Percentiles rank a stretch among this genome's conserved stretches.
Evolutionary conservation across 2,329 filamentous ascomycete species (phyloP).

Genomic region (Aspergillus amoenus): DNA sequence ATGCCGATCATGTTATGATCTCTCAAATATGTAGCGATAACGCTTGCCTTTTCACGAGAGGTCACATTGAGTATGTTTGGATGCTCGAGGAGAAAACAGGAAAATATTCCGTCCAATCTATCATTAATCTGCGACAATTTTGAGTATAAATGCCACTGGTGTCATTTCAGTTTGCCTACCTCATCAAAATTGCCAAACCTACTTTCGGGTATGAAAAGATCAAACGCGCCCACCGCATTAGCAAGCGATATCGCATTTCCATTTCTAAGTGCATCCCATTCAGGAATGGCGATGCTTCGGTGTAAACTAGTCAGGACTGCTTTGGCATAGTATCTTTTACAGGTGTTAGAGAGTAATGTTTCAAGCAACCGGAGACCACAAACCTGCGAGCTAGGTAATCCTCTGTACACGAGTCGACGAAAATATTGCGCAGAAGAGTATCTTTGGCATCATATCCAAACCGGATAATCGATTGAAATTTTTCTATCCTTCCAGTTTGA

Average conservation of each 20-base stretch:
- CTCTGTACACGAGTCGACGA: conserved; percentile 57
- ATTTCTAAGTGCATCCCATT: conserved; percentile 65
- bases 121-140: conserved; percentile 54
- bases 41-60: conserved; percentile 66
- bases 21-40: conserved; percentile 69
- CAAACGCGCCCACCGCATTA: conserved; percentile 75
- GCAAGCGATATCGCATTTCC: conserved; percentile 64
- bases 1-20: conserved; percentile 69
- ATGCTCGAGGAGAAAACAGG: conserved; percentile 54
- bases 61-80: conserved; percentile 57
- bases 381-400: conserved; percentile 74
- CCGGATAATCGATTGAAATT: conserved; percentile 68
- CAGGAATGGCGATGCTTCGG: conserved; percentile 71
- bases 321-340: conserved; percentile 68
- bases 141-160: conserved; percentile 12
- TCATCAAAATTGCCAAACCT: conserved; percentile 71
- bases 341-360: conserved; percentile 1
- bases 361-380: not conserved
- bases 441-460: conserved; percentile 89
- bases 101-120: conserved; percentile 65
- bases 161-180: conserved; percentile 44
- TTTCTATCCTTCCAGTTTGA: conserved; percentile 67
- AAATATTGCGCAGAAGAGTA: conserved; percentile 67
- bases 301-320: conserved; percentile 77
- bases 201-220: conserved; percentile 81